Base-by-base conservation (phyloP, 345 rosid genomes). In the Brassica rapa region DNA sequence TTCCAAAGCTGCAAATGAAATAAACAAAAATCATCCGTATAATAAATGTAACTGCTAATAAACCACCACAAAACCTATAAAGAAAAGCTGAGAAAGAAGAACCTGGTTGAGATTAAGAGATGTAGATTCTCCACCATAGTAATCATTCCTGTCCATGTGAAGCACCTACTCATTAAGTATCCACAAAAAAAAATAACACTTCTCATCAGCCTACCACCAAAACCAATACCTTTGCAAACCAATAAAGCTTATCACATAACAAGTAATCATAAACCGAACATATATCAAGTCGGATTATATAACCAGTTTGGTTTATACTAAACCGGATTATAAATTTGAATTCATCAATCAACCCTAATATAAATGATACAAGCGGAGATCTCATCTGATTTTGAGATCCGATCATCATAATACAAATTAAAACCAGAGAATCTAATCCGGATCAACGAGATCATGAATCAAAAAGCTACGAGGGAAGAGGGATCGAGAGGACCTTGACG, bases 131-230 rank as follows among this genome's bases (percentile, higher is more conserved):
- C 94, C 98, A 67, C 96, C 94, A 79, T 93, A 91, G 74, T 91
- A 91, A 81, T 91, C 97, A 83, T 91, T 93, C 71, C 89, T 87
- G 49, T 93, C 92, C 95, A 93, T 93, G 71, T 91, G 90, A 84
- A 91, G 77, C 5, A 91, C 97, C 95, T 91, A 82, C 37, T 23
- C 65, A 11, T 15, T 5, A n/a, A 4, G 60, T 30, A 73, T 12
- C n/a, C 68, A 73, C 0, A 32, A 32, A 32, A 27, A 27, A 33
- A 53, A 16, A 25, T 11, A 57, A 37, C 43, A 72, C 21, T 27
- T 27, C 30, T 49, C 16, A 66, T 71, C 21, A 71, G 14, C 65
- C 33, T 2, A 21, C 51, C 12, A 75, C 56, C 56, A 70, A 51
- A 51, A 5, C 56, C 56, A 49, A 49, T 5, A 6, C 16, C 19